A percentile compares a stretch with the other conserved stretches of the same genome.
Conservation (phyloP, 163 green algal species). For the Scenedesmus sp. region DNA sequence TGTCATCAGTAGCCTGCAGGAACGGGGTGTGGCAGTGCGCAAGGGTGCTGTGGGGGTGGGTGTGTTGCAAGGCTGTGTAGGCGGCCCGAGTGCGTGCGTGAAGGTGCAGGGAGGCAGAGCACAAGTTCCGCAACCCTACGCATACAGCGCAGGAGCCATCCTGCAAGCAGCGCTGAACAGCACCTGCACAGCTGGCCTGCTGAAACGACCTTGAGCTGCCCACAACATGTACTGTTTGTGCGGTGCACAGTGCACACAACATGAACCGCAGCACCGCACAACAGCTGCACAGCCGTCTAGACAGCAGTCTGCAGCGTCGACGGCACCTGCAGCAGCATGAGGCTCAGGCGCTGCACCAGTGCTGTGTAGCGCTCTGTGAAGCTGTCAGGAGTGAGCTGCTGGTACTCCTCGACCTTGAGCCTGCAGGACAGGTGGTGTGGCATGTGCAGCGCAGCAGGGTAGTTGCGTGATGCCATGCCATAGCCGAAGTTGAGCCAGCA, state of each 20-base stretch:
- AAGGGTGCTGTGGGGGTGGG: neutral
- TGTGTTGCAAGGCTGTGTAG: neutral
- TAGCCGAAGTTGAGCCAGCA: neutral
- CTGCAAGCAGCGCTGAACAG: no score
- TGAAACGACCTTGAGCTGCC: no score
- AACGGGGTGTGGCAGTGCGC: neutral
- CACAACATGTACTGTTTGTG: no score
- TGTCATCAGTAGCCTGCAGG: conserved; percentile 39
- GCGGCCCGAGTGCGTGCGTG: no score
- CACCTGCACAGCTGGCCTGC: no score
- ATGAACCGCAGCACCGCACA: neutral
- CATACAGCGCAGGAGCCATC: no score
- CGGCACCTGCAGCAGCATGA: conserved; percentile 50
- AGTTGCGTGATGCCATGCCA: neutral
- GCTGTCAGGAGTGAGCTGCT: neutral
- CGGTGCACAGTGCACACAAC: neutral
- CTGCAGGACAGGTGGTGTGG: neutral
- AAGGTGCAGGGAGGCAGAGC: no score
- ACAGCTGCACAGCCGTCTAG: neutral
- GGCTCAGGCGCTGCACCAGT: conserved; percentile 40
- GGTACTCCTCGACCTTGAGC: conserved; percentile 34
- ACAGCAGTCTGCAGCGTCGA: neutral
- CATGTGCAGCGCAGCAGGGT: neutral
- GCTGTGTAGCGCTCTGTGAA: conserved; percentile 40
- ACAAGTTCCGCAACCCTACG: no score